These are phyloP conservation scores for Eutypella sp. DNA, from an alignment of 2,329 filamentous ascomycete species.

Conservation along the genomic window DNA sequence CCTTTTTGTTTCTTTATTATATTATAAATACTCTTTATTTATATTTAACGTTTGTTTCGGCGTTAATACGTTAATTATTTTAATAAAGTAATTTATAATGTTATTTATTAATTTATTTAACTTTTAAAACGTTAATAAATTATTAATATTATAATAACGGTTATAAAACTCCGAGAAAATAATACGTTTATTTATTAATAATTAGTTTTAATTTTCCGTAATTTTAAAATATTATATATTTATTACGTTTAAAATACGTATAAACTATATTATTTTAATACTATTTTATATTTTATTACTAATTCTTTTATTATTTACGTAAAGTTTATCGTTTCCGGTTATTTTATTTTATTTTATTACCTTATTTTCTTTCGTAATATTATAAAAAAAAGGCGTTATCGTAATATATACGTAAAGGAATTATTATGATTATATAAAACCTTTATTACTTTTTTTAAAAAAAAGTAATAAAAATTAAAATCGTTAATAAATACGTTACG, in stretches of 20 bases:
- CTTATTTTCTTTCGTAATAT: background rate
- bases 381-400: background rate
- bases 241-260: background rate
- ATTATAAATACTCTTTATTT: background rate
- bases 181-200: background rate
- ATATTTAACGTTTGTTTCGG: background rate
- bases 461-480: background rate
- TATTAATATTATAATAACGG: too few species aligned
- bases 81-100: background rate
- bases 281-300: background rate
- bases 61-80: background rate
- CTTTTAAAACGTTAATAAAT: background rate
- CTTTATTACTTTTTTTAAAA: background rate
- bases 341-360: background rate
- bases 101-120: too few species aligned
- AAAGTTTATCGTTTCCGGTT: background rate
- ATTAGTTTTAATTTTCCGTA: background rate
- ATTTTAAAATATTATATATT: background rate
- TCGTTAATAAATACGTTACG: background rate
- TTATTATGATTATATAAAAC: background rate
- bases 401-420: background rate
- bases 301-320: background rate
- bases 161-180: background rate
- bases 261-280: background rate
- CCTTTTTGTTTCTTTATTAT: background rate